These are phyloP conservation scores for Eucalyptus camaldulensis DNA, from an alignment of 345 rosid species.

Conservation along the genomic window DNA sequence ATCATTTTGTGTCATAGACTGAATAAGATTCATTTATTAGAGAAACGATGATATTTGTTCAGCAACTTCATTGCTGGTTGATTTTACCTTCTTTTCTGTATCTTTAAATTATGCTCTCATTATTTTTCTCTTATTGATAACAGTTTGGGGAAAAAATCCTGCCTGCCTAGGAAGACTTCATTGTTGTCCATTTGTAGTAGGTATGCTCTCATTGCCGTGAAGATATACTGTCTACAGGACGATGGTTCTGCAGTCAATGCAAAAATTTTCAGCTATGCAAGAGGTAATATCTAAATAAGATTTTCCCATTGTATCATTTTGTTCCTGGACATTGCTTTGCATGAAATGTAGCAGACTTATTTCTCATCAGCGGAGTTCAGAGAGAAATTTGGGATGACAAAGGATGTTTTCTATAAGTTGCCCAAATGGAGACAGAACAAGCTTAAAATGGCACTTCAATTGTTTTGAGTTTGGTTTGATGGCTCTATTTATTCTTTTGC, in stretches of 20 bases:
- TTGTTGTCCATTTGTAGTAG: slow-evolving; percentile 39
- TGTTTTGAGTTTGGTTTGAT: slow-evolving; percentile 35
- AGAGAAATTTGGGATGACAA: slow-evolving; percentile 84
- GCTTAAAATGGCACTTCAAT: slow-evolving; percentile 73
- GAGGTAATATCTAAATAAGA: too few species aligned
- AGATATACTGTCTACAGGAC: too few species aligned
- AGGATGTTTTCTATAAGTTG: slow-evolving; percentile 64
- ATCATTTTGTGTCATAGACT: not conserved
- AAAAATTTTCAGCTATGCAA: too few species aligned
- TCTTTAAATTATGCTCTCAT: not conserved
- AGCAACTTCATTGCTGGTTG: not conserved
- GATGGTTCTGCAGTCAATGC: too few species aligned
- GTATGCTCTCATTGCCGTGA: slow-evolving; percentile 14
- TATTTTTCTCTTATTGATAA: not conserved
- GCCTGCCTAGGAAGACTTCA: slow-evolving; percentile 38
- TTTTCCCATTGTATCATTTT: too few species aligned
- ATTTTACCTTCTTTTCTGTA: not conserved
- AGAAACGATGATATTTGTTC: not conserved
- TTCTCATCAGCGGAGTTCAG: slow-evolving; percentile 57
- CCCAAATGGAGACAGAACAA: slow-evolving; percentile 99
- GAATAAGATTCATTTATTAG: not conserved
- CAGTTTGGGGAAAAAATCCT: slow-evolving; percentile 38
- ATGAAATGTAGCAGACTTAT: slow-evolving; percentile 43
- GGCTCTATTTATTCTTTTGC: slow-evolving; percentile 6
- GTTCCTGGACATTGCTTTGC: not conserved